phyloP scores from a whole-genome alignment of 305 asterid species.

The Fraxinus latifolia region DNA sequence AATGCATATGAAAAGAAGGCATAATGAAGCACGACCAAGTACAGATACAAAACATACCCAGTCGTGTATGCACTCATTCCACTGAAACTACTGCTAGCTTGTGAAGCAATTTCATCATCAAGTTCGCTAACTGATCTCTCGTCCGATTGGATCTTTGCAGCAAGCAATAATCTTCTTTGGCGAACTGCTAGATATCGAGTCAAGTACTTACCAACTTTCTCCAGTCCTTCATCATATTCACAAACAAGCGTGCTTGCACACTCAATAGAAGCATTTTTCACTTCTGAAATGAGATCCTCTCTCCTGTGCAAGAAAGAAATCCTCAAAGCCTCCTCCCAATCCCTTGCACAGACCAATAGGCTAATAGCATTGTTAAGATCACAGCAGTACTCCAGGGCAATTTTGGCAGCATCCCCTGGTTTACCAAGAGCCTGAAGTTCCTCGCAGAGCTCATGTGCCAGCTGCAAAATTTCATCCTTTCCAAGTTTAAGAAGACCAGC shows the following conservation, averaged over 20 bases:
- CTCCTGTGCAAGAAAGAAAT: conserved; percentile 64
- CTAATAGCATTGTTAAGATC: conserved; percentile 58
- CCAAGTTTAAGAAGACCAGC: conserved; percentile 78
- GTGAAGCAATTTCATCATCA: conserved; percentile 89
- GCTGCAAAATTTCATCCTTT: conserved; percentile 62
- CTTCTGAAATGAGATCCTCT: conserved; percentile 62
- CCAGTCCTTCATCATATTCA: conserved; percentile 78
- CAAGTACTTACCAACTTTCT: conserved; percentile 86
- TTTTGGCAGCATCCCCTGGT: conserved; percentile 85
- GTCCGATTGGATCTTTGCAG: conserved; percentile 76
- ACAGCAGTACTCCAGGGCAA: conserved; percentile 75
- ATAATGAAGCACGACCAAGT: conserved; percentile 1
- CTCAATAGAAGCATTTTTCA: conserved; percentile 72
- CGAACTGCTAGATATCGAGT: conserved; percentile 87
- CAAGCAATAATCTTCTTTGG: conserved; percentile 82
- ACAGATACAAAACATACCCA: conserved; percentile 51
- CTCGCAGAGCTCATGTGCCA: conserved; percentile 88
- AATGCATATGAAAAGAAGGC: background rate
- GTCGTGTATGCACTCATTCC: conserved; percentile 98
- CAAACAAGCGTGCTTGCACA: conserved; percentile 61
- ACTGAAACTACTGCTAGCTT: conserved; percentile 87
- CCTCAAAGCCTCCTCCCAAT: conserved; percentile 94
- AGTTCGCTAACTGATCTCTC: conserved; percentile 47
- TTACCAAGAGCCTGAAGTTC: conserved; percentile 91
- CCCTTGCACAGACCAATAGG: conserved; percentile 78